A percentile compares a stretch with the other conserved stretches of the same genome.
These are phyloP conservation scores for Pichia membranifaciens DNA, from an alignment of 805 yeast species.

Conservation along the genomic window DNA sequence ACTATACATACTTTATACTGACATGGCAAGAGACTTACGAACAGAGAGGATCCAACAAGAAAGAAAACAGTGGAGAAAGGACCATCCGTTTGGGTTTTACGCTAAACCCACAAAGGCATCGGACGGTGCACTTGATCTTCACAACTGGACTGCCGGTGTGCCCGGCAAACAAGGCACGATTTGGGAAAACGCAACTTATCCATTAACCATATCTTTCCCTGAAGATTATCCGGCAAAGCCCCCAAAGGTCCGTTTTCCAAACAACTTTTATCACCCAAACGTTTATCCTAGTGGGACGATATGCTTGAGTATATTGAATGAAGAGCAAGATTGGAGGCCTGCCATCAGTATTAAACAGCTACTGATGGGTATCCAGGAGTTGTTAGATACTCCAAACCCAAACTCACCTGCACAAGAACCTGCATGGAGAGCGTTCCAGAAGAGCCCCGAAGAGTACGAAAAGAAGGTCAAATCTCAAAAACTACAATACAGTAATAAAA, in stretches of 20 bases:
- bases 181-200: constrained; percentile 90
- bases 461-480: constrained; percentile 80
- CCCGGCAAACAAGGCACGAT: constrained; percentile 86
- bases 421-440: constrained; percentile 82
- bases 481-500: constrained; percentile 49
- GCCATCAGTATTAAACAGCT: constrained; percentile 89
- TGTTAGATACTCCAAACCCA: constrained; percentile 85
- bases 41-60: constrained; percentile 87
- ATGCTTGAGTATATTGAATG: constrained; percentile 87
- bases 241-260: constrained; percentile 86
- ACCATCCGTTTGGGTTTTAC: constrained; percentile 95
- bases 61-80: constrained; percentile 95
- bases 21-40: constrained; percentile 40
- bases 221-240: constrained; percentile 96
- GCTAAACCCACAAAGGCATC: constrained; percentile 81
- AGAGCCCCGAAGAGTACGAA: constrained; percentile 64
- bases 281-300: constrained; percentile 97
- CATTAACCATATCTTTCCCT: constrained; percentile 75
- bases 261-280: constrained; percentile 92
- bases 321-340: constrained; percentile 97
- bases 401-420: constrained; percentile 97
- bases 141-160: constrained; percentile 89
- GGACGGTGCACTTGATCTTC: constrained; percentile 82
- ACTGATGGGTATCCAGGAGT: constrained; percentile 85
- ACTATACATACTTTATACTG: not conserved